Evolutionary conservation across 2,329 filamentous ascomycete genomes (phyloP).

Genomic region (Cladosporium phlei): DNA sequence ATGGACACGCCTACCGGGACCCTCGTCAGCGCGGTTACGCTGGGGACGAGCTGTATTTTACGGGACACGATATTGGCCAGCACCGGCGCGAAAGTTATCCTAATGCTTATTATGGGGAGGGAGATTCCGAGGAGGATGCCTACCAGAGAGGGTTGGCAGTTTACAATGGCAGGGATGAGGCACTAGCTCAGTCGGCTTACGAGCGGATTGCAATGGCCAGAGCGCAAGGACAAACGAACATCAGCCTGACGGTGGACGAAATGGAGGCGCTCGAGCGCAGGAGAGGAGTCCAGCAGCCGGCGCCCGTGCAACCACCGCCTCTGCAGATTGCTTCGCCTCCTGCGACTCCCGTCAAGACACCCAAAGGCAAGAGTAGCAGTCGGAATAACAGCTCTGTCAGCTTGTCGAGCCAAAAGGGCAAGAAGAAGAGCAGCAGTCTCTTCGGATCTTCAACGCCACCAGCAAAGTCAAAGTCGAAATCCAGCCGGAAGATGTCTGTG

Average conservation of each 20-base stretch:
- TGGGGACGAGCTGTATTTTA: conserved; percentile 46
- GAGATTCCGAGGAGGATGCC: conserved; percentile 47
- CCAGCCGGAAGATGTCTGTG: conserved; percentile 22
- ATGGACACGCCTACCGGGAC: conserved; percentile 29
- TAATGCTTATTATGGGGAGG: conserved; percentile 26
- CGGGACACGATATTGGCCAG: conserved; percentile 43
- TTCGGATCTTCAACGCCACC: conserved; percentile 26
- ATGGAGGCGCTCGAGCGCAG: conserved; percentile 71
- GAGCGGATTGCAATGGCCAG: conserved; percentile 75
- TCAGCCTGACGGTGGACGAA: conserved; percentile 75
- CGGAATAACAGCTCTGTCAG: conserved; percentile 34
- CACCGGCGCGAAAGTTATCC: conserved; percentile 45
- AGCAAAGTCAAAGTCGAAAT: conserved; percentile 33
- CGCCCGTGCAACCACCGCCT: conserved; percentile 14
- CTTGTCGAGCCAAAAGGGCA: conserved; percentile 32
- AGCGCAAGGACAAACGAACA: conserved; percentile 69
- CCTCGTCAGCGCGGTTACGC: conserved; percentile 29
- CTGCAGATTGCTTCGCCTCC: conserved; percentile 13
- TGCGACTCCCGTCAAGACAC: conserved; percentile 19
- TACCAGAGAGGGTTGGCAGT: conserved; percentile 38
- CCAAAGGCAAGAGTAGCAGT: conserved; percentile 26
- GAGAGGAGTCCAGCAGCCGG: conserved; percentile 35
- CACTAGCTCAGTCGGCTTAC: conserved; percentile 70
- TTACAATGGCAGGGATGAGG: conserved; percentile 64
- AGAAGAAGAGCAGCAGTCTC: conserved; percentile 29